Conservation (phyloP, 2,329 filamentous ascomycete species). For the Colletotrichum plurivorum region DNA sequence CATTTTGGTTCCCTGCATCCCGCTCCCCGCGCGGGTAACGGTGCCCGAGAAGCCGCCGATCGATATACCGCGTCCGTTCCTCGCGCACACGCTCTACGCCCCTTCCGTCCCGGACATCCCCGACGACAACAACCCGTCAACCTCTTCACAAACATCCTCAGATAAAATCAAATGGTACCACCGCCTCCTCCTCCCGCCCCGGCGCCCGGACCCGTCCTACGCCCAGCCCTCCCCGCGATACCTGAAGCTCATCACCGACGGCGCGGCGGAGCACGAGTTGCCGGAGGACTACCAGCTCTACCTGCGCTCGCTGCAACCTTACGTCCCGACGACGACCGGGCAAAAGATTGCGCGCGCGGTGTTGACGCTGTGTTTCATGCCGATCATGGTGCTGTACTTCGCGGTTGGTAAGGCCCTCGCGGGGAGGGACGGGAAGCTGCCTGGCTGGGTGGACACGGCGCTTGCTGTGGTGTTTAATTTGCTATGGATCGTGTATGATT, state of each 20-base stretch:
- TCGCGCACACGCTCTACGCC: conserved; percentile 87
- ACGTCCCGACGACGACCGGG: conserved; percentile 74
- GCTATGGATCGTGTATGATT: conserved; percentile 63
- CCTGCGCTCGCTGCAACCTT: conserved; percentile 77
- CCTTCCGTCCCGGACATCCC: conserved; percentile 62
- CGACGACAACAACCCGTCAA: conserved; percentile 33
- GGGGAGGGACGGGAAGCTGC: conserved; percentile 77
- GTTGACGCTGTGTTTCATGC: conserved; percentile 55
- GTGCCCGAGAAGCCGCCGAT: conserved; percentile 75
- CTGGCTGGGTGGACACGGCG: conserved; percentile 76
- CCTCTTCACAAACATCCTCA: conserved; percentile 36
- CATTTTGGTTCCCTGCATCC: conserved; percentile 82
- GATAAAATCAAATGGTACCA: conserved; percentile 58
- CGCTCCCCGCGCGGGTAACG: conserved; percentile 70
- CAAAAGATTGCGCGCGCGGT: conserved; percentile 80
- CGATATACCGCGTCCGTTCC: conserved; percentile 73
- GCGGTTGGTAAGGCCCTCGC: conserved; percentile 62
- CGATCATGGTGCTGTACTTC: conserved; percentile 44
- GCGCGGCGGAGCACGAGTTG: conserved; percentile 84
- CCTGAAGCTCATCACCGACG: conserved; percentile 82
- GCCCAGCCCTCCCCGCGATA: conserved; percentile 90
- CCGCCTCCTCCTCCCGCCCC: conserved; percentile 59
- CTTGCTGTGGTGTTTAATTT: conserved; percentile 64
- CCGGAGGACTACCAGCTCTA: conserved; percentile 86
- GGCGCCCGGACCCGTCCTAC: conserved; percentile 77